Evolutionary conservation across 768 basidiomycete genomes (phyloP).

Genomic region (Podaxis sp.): DNA sequence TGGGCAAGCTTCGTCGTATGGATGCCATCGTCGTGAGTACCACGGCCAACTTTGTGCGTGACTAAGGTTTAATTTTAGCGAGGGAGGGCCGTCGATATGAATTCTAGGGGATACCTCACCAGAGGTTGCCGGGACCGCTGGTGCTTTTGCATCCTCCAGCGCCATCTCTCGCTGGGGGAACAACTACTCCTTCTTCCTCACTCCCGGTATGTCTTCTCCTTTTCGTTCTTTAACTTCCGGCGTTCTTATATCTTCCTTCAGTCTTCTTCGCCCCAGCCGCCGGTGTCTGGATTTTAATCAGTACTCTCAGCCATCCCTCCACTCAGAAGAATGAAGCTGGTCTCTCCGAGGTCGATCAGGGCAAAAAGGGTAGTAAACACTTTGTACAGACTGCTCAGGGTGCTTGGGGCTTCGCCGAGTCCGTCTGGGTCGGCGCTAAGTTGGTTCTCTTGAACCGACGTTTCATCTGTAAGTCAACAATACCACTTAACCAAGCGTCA

Average conservation of each 20-base stretch:
- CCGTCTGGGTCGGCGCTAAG: constrained; percentile 24
- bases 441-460: constrained; percentile 22
- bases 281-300: constrained; percentile 23
- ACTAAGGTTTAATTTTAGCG: constrained; percentile 13
- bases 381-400: constrained; percentile 20
- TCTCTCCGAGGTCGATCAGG: constrained; percentile 17
- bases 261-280: constrained; percentile 26
- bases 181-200: constrained; percentile 30
- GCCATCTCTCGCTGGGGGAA: constrained; percentile 27
- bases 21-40: constrained; percentile 24
- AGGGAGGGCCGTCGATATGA: background rate
- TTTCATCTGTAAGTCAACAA: constrained; percentile 21
- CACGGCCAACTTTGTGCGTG: background rate
- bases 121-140: constrained; percentile 26
- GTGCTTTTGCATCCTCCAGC: constrained; percentile 26
- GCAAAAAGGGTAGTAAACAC: constrained; percentile 18
- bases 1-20: constrained; percentile 27
- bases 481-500: background rate
- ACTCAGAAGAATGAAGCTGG: constrained; percentile 19
- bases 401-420: constrained; percentile 20
- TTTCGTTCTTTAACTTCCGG: background rate
- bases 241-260: background rate
- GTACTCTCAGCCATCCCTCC: constrained; percentile 19
- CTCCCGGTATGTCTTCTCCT: constrained; percentile 14
- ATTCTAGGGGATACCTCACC: background rate